Conservation (phyloP, 345 rosid genomes). For the Citrus glauca region DNA sequence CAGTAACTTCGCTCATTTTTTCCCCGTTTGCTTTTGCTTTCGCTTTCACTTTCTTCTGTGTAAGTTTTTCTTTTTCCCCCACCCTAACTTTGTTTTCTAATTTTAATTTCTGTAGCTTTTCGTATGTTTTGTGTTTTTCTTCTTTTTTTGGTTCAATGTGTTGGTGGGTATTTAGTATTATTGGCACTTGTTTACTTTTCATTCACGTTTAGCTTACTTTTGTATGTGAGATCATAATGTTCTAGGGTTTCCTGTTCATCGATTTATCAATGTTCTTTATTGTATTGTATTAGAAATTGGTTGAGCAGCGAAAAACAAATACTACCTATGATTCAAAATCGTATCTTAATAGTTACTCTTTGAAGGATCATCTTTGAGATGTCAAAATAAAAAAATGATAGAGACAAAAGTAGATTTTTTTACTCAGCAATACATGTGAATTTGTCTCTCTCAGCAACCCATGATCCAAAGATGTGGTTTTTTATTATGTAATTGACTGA, state of each 20-base stretch:
- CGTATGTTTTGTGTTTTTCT: background rate
- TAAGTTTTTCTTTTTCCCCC: conserved; percentile 2
- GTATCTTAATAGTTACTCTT: background rate
- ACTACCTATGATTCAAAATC: background rate
- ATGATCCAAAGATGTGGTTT: background rate
- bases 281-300: background rate
- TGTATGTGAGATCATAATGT: background rate
- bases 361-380: background rate
- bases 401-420: background rate
- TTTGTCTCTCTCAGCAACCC: background rate
- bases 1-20: background rate
- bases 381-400: background rate
- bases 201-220: background rate
- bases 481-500: background rate
- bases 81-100: background rate
- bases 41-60: background rate
- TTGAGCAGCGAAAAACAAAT: background rate
- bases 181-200: background rate
- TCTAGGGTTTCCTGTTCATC: background rate
- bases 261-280: background rate
- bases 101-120: background rate
- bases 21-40: background rate
- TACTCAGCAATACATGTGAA: background rate
- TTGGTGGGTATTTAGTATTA: background rate
- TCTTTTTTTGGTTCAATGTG: background rate